A percentile compares a stretch with the other conserved stretches of the same genome.
phyloP scores from a whole-genome alignment of 331 rosid species.

The Telfairia occidentalis region DNA sequence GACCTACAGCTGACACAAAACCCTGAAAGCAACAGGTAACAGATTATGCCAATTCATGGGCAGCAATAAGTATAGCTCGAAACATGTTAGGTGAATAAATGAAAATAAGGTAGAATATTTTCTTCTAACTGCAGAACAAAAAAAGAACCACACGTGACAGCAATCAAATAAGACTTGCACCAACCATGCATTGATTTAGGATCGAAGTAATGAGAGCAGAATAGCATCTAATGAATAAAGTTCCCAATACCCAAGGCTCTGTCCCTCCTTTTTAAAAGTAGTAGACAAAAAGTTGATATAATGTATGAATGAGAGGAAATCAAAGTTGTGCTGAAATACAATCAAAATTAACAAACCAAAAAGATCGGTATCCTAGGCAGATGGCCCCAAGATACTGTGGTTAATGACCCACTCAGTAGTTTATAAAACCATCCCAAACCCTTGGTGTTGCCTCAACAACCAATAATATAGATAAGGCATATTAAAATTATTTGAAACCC shows the following conservation, averaged over 20 bases:
- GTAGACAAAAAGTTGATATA: not conserved
- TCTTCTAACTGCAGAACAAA: not conserved
- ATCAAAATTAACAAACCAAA: not conserved
- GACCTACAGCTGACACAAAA: slow-evolving; percentile 79
- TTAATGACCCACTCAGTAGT: too few species aligned
- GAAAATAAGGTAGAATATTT: not conserved
- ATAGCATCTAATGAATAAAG: too few species aligned
- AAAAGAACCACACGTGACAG: not conserved
- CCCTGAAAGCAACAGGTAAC: slow-evolving; percentile 50
- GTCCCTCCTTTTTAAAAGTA: not conserved
- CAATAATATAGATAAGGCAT: too few species aligned
- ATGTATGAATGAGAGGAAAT: not conserved
- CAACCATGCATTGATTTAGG: not conserved
- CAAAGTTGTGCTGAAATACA: not conserved
- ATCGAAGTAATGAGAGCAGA: not conserved
- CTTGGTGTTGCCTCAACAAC: too few species aligned
- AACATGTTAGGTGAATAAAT: not conserved
- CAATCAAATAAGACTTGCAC: not conserved
- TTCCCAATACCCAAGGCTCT: not conserved
- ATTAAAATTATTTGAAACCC: not conserved
- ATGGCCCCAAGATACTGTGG: not conserved
- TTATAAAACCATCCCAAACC: too few species aligned
- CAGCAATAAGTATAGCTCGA: not conserved
- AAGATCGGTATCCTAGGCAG: not conserved
- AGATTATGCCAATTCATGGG: not conserved